Conservation (phyloP, 225 moss, liverwort and hornwort genomes). For the Sphagnum tenellum region DNA sequence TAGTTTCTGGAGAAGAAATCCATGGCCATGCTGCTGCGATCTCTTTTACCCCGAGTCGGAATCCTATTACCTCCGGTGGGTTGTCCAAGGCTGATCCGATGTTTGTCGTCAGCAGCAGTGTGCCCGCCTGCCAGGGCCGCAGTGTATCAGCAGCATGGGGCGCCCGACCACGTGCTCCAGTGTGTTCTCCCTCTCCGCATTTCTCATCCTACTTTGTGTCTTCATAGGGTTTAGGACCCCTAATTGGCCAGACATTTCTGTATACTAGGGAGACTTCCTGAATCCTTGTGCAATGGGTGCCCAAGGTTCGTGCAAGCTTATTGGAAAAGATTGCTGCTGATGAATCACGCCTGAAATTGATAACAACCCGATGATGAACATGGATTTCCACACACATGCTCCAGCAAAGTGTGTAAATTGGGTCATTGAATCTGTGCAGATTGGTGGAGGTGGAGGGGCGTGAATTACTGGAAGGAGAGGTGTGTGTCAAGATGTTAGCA, state of each 20-base stretch:
- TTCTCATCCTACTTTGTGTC: too few species aligned
- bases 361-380: too few species aligned
- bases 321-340: neutral
- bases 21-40: too few species aligned
- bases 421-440: conserved; percentile 18
- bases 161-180: conserved; percentile 81
- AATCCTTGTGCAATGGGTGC: neutral
- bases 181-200: conserved; percentile 9
- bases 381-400: too few species aligned
- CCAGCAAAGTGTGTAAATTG: neutral
- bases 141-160: conserved; percentile 61
- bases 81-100: too few species aligned
- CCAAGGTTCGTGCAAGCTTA: neutral
- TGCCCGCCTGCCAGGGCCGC: conserved; percentile 72
- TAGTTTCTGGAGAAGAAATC: too few species aligned
- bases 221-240: too few species aligned
- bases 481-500: conserved; percentile 94
- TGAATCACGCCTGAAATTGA: neutral
- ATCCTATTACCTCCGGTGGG: too few species aligned
- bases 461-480: conserved; percentile 56
- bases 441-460: conserved; percentile 55
- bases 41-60: too few species aligned
- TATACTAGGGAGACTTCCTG: neutral
- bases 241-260: neutral
- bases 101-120: conserved; percentile 20